Conservation (phyloP, 2,329 filamentous ascomycete species). For the Huntiella bhutanensis region DNA sequence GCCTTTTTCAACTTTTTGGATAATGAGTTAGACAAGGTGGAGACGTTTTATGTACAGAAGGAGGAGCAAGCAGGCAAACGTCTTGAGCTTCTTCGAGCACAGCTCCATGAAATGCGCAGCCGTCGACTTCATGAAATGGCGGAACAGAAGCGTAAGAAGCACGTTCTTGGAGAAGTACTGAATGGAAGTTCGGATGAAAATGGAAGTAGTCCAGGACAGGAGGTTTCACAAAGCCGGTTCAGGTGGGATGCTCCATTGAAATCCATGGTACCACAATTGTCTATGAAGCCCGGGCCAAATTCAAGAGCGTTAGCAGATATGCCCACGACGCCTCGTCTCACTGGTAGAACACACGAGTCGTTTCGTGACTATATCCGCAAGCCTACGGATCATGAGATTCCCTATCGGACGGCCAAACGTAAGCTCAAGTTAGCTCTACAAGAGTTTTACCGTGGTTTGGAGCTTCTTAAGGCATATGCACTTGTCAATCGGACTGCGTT, state of each 20-base stretch:
- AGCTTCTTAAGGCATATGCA: slow-evolving; percentile 81
- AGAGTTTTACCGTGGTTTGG: slow-evolving; percentile 82
- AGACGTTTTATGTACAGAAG: slow-evolving; percentile 72
- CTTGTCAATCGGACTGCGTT: slow-evolving; percentile 84
- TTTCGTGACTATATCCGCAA: slow-evolving; percentile 33
- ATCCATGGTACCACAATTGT: slow-evolving; percentile 16
- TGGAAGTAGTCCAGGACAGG: slow-evolving; percentile 8
- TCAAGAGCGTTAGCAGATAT: slow-evolving; percentile 39
- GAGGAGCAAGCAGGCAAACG: slow-evolving; percentile 68
- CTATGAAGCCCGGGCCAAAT: slow-evolving; percentile 34
- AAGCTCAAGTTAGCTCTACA: slow-evolving; percentile 83
- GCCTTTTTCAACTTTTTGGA: slow-evolving; percentile 82
- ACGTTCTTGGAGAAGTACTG: slow-evolving; percentile 4
- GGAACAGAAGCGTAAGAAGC: slow-evolving; percentile 21
- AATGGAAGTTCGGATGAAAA: neutral
- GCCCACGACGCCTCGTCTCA: slow-evolving; percentile 29
- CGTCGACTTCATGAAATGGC: slow-evolving; percentile 55
- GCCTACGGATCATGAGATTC: slow-evolving; percentile 35
- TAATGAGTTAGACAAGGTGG: slow-evolving; percentile 72
- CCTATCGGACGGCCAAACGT: slow-evolving; percentile 72
- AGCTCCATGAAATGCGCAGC: slow-evolving; percentile 86
- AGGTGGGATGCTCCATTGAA: slow-evolving; percentile 35
- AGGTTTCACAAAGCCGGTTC: neutral
- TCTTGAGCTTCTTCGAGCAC: slow-evolving; percentile 52
- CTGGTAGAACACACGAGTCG: slow-evolving; percentile 16